Conservation (phyloP, 192 early-diverging fungal genomes). For the Nowakowskiella sp. region DNA sequence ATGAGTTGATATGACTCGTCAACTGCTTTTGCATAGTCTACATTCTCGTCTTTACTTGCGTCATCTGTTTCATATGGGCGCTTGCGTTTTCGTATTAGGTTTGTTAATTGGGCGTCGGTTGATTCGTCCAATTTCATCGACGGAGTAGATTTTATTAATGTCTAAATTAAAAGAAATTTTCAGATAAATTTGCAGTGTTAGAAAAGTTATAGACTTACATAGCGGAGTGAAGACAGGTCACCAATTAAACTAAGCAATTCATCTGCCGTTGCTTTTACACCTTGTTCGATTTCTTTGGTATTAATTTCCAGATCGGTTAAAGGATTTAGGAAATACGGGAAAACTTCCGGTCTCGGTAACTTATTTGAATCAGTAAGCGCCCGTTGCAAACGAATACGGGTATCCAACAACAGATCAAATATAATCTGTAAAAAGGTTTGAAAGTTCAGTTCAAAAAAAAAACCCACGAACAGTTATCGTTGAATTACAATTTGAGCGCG, state of each 20-base stretch:
- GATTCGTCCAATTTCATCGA: no score
- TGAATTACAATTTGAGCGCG: conserved; percentile 70
- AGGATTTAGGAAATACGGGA: conserved; percentile 13
- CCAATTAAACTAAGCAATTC: no score
- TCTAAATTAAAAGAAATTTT: no score
- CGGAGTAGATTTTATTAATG: no score
- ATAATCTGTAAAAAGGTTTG: conserved; percentile 35
- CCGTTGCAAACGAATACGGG: conserved; percentile 82
- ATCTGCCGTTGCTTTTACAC: no score
- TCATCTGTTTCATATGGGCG: conserved; percentile 27
- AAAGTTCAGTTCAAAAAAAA: background rate
- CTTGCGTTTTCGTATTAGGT: conserved; percentile 26
- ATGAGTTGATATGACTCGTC: conserved; percentile 51
- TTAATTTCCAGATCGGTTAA: conserved; percentile 6
- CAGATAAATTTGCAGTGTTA: no score
- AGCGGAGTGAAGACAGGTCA: no score
- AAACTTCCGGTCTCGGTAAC: conserved; percentile 54
- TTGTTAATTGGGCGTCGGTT: no score
- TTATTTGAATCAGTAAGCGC: conserved; percentile 64
- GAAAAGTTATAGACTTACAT: no score
- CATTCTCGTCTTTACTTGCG: conserved; percentile 36
- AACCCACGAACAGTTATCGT: background rate
- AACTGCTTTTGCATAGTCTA: conserved; percentile 37
- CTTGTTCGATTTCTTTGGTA: no score
- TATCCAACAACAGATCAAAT: conserved; percentile 79